phyloP scores from a whole-genome alignment of 805 yeast species.

The Hanseniaspora lindneri region DNA sequence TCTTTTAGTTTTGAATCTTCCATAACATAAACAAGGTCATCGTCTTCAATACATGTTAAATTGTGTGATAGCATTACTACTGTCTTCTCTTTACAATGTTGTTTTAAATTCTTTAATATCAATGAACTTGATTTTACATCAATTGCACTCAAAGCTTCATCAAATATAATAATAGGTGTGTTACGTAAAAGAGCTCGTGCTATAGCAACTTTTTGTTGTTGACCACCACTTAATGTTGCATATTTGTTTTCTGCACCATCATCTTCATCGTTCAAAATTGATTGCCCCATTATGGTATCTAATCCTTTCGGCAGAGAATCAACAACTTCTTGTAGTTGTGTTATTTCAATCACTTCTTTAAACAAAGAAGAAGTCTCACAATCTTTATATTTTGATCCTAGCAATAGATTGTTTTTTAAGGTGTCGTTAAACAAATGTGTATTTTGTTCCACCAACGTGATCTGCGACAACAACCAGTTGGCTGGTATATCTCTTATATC shows the following conservation, averaged over 20 bases:
- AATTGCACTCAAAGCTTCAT: conserved; percentile 77
- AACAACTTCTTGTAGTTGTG: conserved; percentile 42
- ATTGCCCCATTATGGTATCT: conserved; percentile 38
- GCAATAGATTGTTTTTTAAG: conserved; percentile 47
- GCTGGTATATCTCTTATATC: conserved; percentile 35
- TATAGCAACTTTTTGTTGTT: conserved; percentile 67
- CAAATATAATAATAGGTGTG: conserved; percentile 65
- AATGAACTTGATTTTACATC: conserved; percentile 41
- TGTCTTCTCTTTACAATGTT: conserved; percentile 55
- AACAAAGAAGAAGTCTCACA: conserved; percentile 22
- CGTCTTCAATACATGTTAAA: conserved; percentile 39
- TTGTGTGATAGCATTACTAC: conserved; percentile 81
- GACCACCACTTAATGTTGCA: conserved; percentile 73
- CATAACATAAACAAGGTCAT: conserved; percentile 51
- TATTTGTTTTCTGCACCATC: conserved; percentile 21
- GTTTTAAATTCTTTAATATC: conserved; percentile 40
- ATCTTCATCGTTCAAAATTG: background rate
- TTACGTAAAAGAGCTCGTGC: conserved; percentile 73
- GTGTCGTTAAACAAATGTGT: conserved; percentile 55
- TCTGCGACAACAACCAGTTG: conserved; percentile 46
- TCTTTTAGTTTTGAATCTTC: conserved; percentile 47
- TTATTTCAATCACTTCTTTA: conserved; percentile 39
- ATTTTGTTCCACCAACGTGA: conserved; percentile 65
- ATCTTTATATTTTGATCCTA: conserved; percentile 33
- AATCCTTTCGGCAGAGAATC: conserved; percentile 42